Conservation (phyloP, 164 flowering plant genomes). For the Hamamelis virginiana region DNA sequence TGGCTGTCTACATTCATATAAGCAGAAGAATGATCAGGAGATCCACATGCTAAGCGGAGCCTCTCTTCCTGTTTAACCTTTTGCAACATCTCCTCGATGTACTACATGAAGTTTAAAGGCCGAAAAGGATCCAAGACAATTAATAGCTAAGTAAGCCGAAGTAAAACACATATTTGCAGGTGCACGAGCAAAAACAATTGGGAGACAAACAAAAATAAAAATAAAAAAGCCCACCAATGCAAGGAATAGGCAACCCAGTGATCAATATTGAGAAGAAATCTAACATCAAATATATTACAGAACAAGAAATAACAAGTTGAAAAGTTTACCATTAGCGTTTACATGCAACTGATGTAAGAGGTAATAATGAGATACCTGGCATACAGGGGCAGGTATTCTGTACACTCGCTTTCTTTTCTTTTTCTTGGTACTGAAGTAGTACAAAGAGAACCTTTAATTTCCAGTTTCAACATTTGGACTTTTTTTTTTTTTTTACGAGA, state of each 20-base stretch:
- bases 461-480: too few relatives aligned
- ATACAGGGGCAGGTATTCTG: background rate
- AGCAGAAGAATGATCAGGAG: slow-evolving; percentile 35
- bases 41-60: slow-evolving; percentile 36
- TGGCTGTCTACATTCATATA: slow-evolving; percentile 23
- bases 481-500: too few relatives aligned
- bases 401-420: background rate
- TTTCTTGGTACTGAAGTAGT: background rate
- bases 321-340: background rate
- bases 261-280: background rate
- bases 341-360: background rate
- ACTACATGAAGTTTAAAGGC: slow-evolving; percentile 25
- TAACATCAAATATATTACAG: background rate
- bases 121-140: slow-evolving; percentile 12
- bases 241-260: background rate
- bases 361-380: background rate
- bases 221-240: too few relatives aligned
- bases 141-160: background rate
- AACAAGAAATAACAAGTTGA: background rate
- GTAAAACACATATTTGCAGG: background rate
- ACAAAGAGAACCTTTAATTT: background rate
- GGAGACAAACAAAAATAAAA: background rate
- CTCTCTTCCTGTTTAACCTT: slow-evolving; percentile 46
- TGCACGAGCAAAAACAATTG: background rate
- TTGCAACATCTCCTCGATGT: slow-evolving; percentile 48